Conservation (phyloP, 768 basidiomycete genomes). For the Hericium erinaceus region DNA sequence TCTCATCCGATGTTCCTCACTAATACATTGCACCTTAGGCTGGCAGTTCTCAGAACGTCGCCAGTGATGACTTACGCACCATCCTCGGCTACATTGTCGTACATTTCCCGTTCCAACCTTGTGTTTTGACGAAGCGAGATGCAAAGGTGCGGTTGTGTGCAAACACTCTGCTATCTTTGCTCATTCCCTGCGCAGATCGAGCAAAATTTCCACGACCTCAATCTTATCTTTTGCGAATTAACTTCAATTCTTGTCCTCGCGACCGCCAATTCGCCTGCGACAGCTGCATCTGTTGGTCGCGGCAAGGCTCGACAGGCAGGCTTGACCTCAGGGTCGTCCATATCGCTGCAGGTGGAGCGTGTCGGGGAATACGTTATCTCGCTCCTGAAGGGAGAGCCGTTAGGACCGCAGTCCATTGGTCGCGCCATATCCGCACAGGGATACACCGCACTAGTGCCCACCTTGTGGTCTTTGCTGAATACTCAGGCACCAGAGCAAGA, state of each 20-base stretch:
- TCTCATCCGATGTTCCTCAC: neutral
- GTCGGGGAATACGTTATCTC: constrained; percentile 54
- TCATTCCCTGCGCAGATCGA: constrained; percentile 39
- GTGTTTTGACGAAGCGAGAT: constrained; percentile 32
- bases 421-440: constrained; percentile 41
- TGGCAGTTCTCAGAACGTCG: constrained; percentile 17
- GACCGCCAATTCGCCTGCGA: too few relatives aligned
- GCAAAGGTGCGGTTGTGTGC: constrained; percentile 38
- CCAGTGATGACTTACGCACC: constrained; percentile 40
- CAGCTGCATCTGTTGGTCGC: neutral
- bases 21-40: neutral
- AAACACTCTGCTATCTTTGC: neutral
- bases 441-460: constrained; percentile 66
- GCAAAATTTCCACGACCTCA: constrained; percentile 59
- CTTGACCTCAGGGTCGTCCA: constrained; percentile 1
- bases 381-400: constrained; percentile 38
- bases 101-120: constrained; percentile 72
- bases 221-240: constrained; percentile 72
- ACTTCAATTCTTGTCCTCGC: constrained; percentile 49
- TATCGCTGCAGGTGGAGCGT: constrained; percentile 24
- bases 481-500: constrained; percentile 12
- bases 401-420: constrained; percentile 21
- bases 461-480: constrained; percentile 68
- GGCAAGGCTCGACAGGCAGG: neutral
- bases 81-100: constrained; percentile 67